Conservation (phyloP, 305 asterid species). For the Solanum hybrid region DNA sequence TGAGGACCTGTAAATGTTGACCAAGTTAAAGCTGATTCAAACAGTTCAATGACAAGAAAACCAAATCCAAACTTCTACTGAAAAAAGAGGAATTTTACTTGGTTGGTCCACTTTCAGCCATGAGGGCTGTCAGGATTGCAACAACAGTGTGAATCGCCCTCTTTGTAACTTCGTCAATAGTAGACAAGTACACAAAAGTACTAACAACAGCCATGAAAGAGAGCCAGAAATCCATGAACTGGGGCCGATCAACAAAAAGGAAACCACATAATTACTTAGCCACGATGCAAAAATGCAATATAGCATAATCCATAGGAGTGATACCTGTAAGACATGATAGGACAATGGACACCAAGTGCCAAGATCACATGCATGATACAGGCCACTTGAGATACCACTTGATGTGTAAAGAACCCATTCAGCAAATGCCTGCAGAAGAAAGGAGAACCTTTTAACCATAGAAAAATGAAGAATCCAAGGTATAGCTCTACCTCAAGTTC, state of each 20-base stretch:
- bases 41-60: neutral
- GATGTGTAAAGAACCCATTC: conserved; percentile 93
- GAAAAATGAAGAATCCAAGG: neutral
- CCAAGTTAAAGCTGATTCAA: conserved; percentile 9
- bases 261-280: neutral
- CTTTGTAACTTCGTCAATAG: conserved; percentile 65
- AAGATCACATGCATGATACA: conserved; percentile 91
- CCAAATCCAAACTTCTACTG: neutral
- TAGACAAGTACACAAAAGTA: conserved; percentile 71
- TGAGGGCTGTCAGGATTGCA: conserved; percentile 81
- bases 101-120: conserved; percentile 93
- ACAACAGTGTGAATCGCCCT: conserved; percentile 83
- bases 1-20: conserved; percentile 48
- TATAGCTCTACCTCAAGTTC: neutral
- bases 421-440: conserved; percentile 65
- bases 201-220: conserved; percentile 97
- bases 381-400: conserved; percentile 86
- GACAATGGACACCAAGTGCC: conserved; percentile 89
- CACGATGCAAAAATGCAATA: neutral
- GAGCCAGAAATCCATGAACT: conserved; percentile 99
- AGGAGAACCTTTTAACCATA: neutral
- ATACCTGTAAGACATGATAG: conserved; percentile 79
- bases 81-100: conserved; percentile 29
- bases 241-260: conserved; percentile 10
- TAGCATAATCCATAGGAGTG: neutral